These are phyloP conservation scores for Musa itinerans DNA, from an alignment of 176 grass and related monocot species.

Conservation along the genomic window DNA sequence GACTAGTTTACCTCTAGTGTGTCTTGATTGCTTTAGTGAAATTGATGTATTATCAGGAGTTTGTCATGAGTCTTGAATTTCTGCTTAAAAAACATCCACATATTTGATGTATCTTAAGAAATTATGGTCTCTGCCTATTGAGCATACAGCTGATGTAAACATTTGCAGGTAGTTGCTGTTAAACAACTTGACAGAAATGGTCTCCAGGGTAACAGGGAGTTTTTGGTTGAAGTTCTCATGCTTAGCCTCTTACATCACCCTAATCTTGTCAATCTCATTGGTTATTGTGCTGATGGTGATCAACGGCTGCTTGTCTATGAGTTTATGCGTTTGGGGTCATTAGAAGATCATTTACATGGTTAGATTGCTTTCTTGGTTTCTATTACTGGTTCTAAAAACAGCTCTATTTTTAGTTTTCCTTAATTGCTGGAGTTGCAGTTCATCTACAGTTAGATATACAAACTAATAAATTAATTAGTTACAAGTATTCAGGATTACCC, in stretches of 20 bases:
- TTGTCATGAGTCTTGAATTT: not conserved
- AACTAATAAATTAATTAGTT: not conserved
- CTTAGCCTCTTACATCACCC: conserved; percentile 87
- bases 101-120: not conserved
- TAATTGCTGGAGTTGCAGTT: not conserved
- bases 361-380: not conserved
- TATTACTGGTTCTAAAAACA: not conserved
- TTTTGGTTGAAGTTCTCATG: conserved; percentile 99
- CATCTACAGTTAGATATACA: not conserved
- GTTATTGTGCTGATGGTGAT: conserved; percentile 93
- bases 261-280: conserved; percentile 94
- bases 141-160: conserved; percentile 1
- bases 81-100: not conserved
- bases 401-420: not conserved
- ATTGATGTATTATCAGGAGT: not conserved
- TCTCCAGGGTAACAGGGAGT: conserved; percentile 94
- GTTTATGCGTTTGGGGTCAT: conserved; percentile 77
- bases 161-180: conserved; percentile 69
- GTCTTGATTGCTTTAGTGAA: not conserved
- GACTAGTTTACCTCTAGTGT: not conserved
- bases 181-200: conserved; percentile 96
- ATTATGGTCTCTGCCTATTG: not conserved
- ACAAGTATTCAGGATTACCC: not conserved
- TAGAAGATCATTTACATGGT: conserved; percentile 97
- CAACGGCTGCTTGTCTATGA: conserved; percentile 96